Conservation (phyloP, 192 early-diverging fungal species). For the Gryganskiella cystojenkinii region DNA sequence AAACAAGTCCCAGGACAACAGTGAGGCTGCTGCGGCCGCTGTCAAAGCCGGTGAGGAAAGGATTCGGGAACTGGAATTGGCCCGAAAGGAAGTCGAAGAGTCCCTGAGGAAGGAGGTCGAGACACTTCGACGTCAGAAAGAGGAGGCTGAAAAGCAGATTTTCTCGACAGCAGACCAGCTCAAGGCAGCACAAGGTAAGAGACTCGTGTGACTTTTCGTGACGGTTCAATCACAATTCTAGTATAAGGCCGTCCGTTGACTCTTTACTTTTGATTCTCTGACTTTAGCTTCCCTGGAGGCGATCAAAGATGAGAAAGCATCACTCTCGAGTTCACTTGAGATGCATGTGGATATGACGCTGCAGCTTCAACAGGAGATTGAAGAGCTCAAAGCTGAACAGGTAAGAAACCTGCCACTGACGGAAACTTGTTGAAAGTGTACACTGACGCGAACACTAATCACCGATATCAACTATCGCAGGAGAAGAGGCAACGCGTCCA, state of each 20-base stretch:
- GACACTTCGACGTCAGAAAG: constrained; percentile 19
- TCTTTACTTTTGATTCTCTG: background rate
- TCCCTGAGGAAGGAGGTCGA: constrained; percentile 32
- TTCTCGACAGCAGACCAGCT: constrained; percentile 29
- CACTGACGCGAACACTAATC: too few species aligned
- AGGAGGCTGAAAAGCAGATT: constrained; percentile 1
- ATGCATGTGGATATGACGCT: constrained; percentile 38
- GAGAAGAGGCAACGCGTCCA: too few species aligned
- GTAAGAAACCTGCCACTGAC: too few species aligned
- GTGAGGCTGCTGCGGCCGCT: background rate
- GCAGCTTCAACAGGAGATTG: constrained; percentile 45
- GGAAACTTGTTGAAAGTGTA: too few species aligned
- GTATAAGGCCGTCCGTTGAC: too few species aligned
- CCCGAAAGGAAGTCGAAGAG: constrained; percentile 29
- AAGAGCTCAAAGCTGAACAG: constrained; percentile 13
- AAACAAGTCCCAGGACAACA: background rate
- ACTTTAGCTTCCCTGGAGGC: constrained; percentile 28
- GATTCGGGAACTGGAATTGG: constrained; percentile 31
- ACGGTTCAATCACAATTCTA: too few species aligned
- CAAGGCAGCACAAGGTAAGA: constrained; percentile 47
- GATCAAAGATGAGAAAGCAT: constrained; percentile 29
- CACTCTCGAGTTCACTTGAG: constrained; percentile 37
- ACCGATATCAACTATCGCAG: too few species aligned
- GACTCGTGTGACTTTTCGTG: background rate
- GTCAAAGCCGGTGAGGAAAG: constrained; percentile 25